phyloP scores from a whole-genome alignment of 2,329 filamentous ascomycete genomes.

The Trichoderma brevicompactum region DNA sequence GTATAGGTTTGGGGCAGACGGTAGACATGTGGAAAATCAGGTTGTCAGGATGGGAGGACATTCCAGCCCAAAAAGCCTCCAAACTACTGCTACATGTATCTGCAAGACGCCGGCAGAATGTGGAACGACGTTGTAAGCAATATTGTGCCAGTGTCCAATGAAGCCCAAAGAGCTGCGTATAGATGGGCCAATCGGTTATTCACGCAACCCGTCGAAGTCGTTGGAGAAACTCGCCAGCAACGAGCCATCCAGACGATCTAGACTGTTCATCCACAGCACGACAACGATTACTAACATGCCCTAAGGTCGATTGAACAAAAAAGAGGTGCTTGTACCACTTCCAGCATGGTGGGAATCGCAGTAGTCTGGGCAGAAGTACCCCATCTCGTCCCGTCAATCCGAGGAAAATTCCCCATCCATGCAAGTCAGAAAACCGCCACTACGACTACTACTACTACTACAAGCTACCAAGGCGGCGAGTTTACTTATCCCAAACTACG shows the following conservation, averaged over 20 bases:
- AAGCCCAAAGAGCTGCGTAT: background rate
- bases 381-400: background rate
- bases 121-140: background rate
- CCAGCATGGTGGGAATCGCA: too few relatives aligned
- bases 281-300: too few relatives aligned
- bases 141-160: background rate
- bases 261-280: too few relatives aligned
- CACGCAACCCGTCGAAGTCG: background rate
- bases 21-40: background rate
- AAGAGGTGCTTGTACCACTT: too few relatives aligned
- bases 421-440: background rate
- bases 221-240: too few relatives aligned
- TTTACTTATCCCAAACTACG: background rate
- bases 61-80: background rate
- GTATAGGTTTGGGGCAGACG: background rate
- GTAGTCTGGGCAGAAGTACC: too few relatives aligned
- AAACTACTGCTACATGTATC: background rate
- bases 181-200: conserved; percentile 3
- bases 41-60: background rate
- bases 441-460: background rate
- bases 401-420: background rate
- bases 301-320: too few relatives aligned
- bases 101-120: background rate
- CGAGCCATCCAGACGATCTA: too few relatives aligned
- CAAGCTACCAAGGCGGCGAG: background rate